Base-by-base conservation (phyloP, 306 rosid genomes). In the Lupinus albus region DNA sequence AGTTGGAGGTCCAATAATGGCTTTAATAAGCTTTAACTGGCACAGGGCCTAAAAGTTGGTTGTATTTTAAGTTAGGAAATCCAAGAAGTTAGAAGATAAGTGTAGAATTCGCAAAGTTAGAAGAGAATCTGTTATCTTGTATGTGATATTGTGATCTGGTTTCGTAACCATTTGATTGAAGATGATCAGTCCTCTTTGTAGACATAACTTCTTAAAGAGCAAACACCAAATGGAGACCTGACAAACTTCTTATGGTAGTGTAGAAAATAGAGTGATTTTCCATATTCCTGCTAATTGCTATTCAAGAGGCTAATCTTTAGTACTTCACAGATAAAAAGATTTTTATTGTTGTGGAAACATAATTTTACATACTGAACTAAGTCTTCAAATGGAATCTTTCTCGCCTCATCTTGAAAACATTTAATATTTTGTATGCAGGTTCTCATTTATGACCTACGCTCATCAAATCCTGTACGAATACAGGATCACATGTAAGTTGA, bases 401-500 rank as follows among this genome's bases (percentile, higher is more conserved):
- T 2, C n/a, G 3, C 16, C 4, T 0, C 33, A 56, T 49, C 32
- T 75, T 70, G 32, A 49, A 71, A 50, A 35, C 57, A 48, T 73
- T 61, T 16, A 21, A 52, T 62, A 35, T 73, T 61, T 66, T 48
- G 45, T 32, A 14, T 76, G 83, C 93, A 92, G 98, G 93, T 92
- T 51, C 87, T 92, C 77, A 77, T 92, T 62, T 92, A 87, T 76
- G 98, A 92, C 74, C 72, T 89, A 71, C 98, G 96, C 45, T 87
- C 96, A 3, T 86, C 98, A 4, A 69, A 74, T 71, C 98, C 95
- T 39, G 5, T 89, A 63, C 80, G 79, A 65, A 72, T 87, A 41
- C 83, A 92, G 74, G 96, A 92, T 79, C 96, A 89, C 75, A 84
- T 89, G 98, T 92, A 78, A 84, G 96, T 75, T 55, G 52, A 63